phyloP scores from a whole-genome alignment of 257 asterid genomes.

The Fraxinus pennsylvanica region DNA sequence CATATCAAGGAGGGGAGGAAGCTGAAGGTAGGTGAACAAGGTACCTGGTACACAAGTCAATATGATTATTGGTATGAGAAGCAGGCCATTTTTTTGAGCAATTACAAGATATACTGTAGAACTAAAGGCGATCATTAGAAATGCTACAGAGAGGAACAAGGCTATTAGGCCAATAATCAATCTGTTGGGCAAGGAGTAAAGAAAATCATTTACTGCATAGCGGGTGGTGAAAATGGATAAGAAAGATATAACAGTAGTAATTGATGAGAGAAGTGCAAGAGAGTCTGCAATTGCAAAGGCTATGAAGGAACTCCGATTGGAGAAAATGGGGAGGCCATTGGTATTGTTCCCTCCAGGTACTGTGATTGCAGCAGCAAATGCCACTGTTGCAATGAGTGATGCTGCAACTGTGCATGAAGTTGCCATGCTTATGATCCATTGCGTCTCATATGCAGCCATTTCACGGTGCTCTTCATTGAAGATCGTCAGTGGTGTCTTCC shows the following conservation, averaged over 20 bases:
- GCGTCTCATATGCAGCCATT: slow-evolving; percentile 22
- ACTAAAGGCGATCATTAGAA: slow-evolving; percentile 30
- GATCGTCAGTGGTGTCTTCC: slow-evolving; percentile 30
- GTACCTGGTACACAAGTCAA: slow-evolving; percentile 28
- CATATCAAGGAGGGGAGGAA: slow-evolving; percentile 33
- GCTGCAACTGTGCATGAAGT: slow-evolving; percentile 42
- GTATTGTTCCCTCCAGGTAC: slow-evolving; percentile 31
- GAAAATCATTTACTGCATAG: slow-evolving; percentile 26
- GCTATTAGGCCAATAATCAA: slow-evolving; percentile 32
- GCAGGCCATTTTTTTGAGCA: not conserved
- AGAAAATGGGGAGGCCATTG: slow-evolving; percentile 25
- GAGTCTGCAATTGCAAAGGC: slow-evolving; percentile 27
- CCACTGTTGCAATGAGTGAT: slow-evolving; percentile 36
- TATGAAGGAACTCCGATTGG: not conserved
- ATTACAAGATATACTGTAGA: slow-evolving; percentile 29
- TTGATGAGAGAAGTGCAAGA: slow-evolving; percentile 24
- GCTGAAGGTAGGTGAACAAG: slow-evolving; percentile 26
- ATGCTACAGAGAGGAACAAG: slow-evolving; percentile 30
- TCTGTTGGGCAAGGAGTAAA: slow-evolving; percentile 29
- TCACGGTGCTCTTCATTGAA: slow-evolving; percentile 33
- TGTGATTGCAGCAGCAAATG: slow-evolving; percentile 40
- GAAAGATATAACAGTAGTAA: slow-evolving; percentile 30
- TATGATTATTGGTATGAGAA: slow-evolving; percentile 21
- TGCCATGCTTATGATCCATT: slow-evolving; percentile 37
- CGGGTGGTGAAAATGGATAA: slow-evolving; percentile 37